These are phyloP conservation scores for Colletotrichum gloeosporioides DNA, from an alignment of 2,329 filamentous ascomycete species.

Conservation along the genomic window DNA sequence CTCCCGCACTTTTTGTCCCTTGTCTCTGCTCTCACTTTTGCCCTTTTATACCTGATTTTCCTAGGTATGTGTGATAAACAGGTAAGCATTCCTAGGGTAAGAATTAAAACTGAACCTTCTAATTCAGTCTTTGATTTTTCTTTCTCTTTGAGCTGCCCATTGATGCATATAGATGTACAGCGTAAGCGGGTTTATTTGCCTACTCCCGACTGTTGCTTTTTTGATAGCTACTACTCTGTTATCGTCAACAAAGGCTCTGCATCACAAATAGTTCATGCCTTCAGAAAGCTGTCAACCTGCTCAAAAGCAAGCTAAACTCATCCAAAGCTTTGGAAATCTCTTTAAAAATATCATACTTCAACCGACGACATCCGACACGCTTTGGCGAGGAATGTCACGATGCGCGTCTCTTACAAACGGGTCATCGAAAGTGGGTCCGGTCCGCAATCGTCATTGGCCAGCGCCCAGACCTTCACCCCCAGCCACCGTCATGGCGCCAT, in stretches of 20 bases:
- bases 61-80: too few relatives aligned
- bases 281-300: accelerated
- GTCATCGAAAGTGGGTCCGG: background rate
- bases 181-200: too few relatives aligned
- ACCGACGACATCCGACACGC: background rate
- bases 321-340: accelerated
- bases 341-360: background rate
- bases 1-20: too few relatives aligned
- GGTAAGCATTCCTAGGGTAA: too few relatives aligned
- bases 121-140: too few relatives aligned
- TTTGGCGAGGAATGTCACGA: background rate
- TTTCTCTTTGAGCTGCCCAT: too few relatives aligned
- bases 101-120: too few relatives aligned
- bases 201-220: too few relatives aligned
- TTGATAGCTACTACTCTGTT: background rate
- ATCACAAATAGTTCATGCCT: background rate
- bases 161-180: too few relatives aligned
- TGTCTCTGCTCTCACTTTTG: too few relatives aligned
- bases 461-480: background rate
- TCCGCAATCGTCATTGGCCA: background rate
- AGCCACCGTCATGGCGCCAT: slow-evolving; percentile 5
- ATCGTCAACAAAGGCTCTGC: background rate
- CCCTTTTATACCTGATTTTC: too few relatives aligned
- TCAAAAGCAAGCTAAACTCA: background rate
- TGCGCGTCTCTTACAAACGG: background rate